Evolutionary conservation across 208 protist genomes (phyloP), one percentile per base, ranked within the genome.

Genomic region (Trypanosoma conorhini): DNA sequence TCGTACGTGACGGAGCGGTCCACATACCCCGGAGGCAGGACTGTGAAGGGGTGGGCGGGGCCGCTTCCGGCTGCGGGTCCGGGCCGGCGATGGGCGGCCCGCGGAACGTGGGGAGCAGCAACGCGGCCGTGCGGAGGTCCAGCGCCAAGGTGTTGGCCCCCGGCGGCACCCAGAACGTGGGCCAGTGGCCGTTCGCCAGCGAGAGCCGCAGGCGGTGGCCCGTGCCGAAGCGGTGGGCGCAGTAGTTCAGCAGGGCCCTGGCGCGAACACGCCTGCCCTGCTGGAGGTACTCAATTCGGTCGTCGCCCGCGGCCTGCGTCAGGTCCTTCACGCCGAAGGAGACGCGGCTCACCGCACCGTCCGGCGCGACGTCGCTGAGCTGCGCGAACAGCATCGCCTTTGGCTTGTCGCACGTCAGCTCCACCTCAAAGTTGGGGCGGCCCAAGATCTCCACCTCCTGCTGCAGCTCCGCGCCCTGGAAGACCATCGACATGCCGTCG

Each of bases 381-480:
- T 90, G 81, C 42, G 72, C 85, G 59, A 90, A 90, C 21, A 90
- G 70, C 54, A 90, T 79, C 2, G 75, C 81, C 67, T 90, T 90
- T 26, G 81, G 62, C 56, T 77, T 77, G 63, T 90, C 75, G 64
- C 81, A 85, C 24, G 70, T 79, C 13, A 89, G 52, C 0, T 65
- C 66, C 30, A 85, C 81, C 54, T 64, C 52, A 57, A 89, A 87
- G 28, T 71, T 80, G 24, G 80, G 81, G 24, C 79, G 74, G 46
- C 79, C 84, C 12, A 89, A 68, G 2, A 89, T 80, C 51, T 77
- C 73, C 30, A 61, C 28, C 59, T 71, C 57, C 2, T 66, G 31
- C 31, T 67, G 38, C 13, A 89, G 76, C 54, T 73, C 62, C n/a
- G 67, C 52, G n/a, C 74, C 77, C 15, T 62, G 69, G 69, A 80